Evolutionary conservation across 192 early-diverging fungal genomes (phyloP).

Genomic region (Spizellomyces sp.): DNA sequence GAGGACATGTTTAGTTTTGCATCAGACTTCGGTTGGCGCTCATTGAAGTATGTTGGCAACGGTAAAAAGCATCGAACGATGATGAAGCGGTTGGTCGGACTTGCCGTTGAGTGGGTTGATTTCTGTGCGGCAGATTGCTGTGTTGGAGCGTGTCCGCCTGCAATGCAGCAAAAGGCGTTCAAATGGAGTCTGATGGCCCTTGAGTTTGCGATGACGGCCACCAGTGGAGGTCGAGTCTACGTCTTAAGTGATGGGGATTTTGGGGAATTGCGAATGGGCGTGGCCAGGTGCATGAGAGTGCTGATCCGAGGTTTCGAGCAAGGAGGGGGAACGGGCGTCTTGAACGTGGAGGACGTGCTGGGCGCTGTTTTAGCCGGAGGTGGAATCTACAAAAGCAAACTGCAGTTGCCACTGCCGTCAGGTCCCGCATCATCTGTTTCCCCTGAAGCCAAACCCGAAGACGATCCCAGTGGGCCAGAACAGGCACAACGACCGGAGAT

Average conservation of each 20-base stretch:
- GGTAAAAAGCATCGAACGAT: slow-evolving; percentile 58
- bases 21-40: slow-evolving; percentile 67
- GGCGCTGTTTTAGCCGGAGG: not conserved
- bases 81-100: slow-evolving; percentile 66
- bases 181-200: slow-evolving; percentile 78
- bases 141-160: not conserved
- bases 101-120: slow-evolving; percentile 85
- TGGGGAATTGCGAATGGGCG: slow-evolving; percentile 66
- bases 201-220: slow-evolving; percentile 79
- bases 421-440: not conserved
- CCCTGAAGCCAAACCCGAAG: not conserved
- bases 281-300: slow-evolving; percentile 77
- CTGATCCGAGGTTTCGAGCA: slow-evolving; percentile 80
- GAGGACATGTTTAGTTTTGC: slow-evolving; percentile 76
- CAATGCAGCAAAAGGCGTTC: slow-evolving; percentile 61
- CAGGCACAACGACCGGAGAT: slow-evolving; percentile 9
- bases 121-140: slow-evolving; percentile 84
- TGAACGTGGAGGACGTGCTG: slow-evolving; percentile 20
- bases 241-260: slow-evolving; percentile 73
- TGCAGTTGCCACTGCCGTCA: not conserved
- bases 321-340: slow-evolving; percentile 18
- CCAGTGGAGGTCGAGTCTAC: slow-evolving; percentile 71
- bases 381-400: not conserved
- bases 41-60: slow-evolving; percentile 58
- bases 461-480: not conserved